These are phyloP conservation scores for Cordyceps militaris DNA, from an alignment of 2,329 filamentous ascomycete species.

Conservation along the genomic window DNA sequence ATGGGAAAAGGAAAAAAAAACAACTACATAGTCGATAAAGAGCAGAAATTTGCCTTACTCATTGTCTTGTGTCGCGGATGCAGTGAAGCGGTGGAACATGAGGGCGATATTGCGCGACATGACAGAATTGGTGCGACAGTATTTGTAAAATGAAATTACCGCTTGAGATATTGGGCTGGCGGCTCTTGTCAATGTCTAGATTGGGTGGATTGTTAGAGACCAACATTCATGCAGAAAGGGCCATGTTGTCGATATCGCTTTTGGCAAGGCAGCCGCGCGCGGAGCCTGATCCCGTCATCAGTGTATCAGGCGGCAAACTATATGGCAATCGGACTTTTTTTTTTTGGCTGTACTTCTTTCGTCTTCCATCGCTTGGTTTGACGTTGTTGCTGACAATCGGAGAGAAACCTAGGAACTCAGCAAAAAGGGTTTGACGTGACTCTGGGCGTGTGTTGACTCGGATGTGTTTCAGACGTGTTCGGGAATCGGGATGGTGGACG, in stretches of 20 bases:
- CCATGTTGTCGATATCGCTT: background rate
- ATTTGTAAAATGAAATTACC: background rate
- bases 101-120: background rate
- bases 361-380: background rate
- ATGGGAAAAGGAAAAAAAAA: background rate
- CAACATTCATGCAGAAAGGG: background rate
- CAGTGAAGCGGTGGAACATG: background rate
- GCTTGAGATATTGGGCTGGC: background rate
- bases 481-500: background rate
- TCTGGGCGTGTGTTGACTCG: background rate
- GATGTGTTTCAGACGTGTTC: slow-evolving; percentile 8
- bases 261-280: background rate
- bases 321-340: background rate
- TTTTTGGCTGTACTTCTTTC: background rate
- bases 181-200: background rate
- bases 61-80: background rate
- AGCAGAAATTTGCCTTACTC: background rate
- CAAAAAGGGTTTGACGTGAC: background rate
- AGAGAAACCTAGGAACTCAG: no score
- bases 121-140: background rate
- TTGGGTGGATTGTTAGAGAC: background rate
- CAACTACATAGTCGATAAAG: background rate
- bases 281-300: background rate
- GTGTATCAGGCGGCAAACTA: background rate
- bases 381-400: background rate